These are phyloP conservation scores for Tephrocybe sp. DNA, from an alignment of 768 basidiomycete species.

Conservation along the genomic window DNA sequence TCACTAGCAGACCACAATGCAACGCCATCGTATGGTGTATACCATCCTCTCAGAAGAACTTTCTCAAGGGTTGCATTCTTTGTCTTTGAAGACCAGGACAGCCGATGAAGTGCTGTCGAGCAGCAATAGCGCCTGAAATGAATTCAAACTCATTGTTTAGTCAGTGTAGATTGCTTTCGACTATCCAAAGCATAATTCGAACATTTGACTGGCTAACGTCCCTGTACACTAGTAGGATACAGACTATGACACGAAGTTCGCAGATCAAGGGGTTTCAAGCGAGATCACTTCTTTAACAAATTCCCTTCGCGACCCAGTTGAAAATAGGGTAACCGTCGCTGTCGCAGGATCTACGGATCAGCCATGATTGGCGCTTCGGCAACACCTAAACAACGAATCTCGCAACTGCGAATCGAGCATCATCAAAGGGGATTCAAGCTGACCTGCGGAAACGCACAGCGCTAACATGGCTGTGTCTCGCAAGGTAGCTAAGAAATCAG, in stretches of 20 bases:
- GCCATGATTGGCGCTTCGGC: slow-evolving; percentile 7
- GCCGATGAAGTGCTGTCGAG: slow-evolving; percentile 40
- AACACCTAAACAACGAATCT: slow-evolving; percentile 7
- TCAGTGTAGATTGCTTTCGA: neutral
- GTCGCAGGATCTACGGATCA: slow-evolving; percentile 17
- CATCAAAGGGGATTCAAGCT: slow-evolving; percentile 9
- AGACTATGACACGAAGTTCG: neutral
- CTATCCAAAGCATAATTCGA: neutral
- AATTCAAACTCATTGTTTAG: neutral
- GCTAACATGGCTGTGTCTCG: slow-evolving; percentile 17
- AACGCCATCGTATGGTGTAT: slow-evolving; percentile 82
- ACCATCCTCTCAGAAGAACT: slow-evolving; percentile 72
- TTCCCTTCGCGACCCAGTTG: slow-evolving; percentile 11
- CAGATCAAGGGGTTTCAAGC: slow-evolving; percentile 9
- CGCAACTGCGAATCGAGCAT: slow-evolving; percentile 9
- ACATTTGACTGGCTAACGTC: neutral
- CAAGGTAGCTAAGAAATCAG: slow-evolving; percentile 11
- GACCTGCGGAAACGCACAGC: neutral
- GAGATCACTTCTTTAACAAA: neutral
- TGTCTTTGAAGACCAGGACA: slow-evolving; percentile 76
- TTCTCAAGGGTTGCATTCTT: slow-evolving; percentile 68
- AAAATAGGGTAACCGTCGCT: slow-evolving; percentile 13
- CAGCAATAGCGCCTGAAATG: neutral
- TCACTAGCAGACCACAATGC: slow-evolving; percentile 59
- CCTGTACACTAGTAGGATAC: neutral